Conservation (phyloP, 2,329 filamentous ascomycete species). For the Triangularia setosa region DNA sequence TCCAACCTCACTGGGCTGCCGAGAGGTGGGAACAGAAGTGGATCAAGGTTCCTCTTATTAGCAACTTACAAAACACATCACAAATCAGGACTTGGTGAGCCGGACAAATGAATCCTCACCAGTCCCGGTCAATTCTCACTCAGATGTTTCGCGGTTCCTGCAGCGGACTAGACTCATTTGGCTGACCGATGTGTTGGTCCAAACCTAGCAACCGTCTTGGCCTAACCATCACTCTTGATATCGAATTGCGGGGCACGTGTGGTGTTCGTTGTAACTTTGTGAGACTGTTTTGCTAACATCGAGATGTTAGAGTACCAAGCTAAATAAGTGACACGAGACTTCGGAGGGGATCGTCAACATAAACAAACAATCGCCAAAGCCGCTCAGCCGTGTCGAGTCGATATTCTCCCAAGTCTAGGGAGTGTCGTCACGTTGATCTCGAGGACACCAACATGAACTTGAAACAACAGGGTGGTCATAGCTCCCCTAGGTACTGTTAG, state of each 20-base stretch:
- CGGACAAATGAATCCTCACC: neutral
- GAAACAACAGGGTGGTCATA: neutral
- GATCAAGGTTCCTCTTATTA: neutral
- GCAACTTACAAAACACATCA: neutral
- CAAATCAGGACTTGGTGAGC: neutral
- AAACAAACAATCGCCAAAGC: neutral
- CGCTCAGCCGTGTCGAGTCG: neutral
- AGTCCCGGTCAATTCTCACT: neutral
- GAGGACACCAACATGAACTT: neutral
- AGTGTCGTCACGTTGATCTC: neutral
- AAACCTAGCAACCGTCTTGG: neutral
- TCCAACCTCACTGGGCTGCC: neutral
- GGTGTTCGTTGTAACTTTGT: neutral
- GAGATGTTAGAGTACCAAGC: neutral
- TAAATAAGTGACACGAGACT: neutral
- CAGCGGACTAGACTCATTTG: conserved; percentile 1
- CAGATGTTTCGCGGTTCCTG: neutral
- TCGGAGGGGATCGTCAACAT: neutral
- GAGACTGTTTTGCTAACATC: neutral
- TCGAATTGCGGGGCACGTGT: neutral
- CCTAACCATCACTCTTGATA: neutral
- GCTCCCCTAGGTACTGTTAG: neutral
- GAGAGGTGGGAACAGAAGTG: neutral
- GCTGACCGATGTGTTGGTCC: conserved; percentile 1
- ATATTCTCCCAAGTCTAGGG: neutral